Evolutionary conservation across 1,284 basidiomycete species (phyloP).

Genomic region (Anthracocystis walkeri): DNA sequence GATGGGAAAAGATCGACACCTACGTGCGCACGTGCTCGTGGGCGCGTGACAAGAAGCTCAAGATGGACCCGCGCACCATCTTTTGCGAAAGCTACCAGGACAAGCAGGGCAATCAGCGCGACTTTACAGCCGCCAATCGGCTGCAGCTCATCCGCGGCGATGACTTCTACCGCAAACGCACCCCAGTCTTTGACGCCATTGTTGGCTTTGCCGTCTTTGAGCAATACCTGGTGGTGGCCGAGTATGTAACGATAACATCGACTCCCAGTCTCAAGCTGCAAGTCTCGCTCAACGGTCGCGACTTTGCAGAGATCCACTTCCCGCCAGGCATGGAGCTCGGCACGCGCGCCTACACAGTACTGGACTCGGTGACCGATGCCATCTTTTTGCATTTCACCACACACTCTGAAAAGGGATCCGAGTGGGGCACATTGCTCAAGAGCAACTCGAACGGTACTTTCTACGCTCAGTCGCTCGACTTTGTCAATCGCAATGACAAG

Average conservation of each 20-base stretch:
- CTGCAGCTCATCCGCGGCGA: conserved; percentile 83
- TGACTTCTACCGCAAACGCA: conserved; percentile 80
- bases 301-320: conserved; percentile 87
- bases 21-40: conserved; percentile 94
- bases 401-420: conserved; percentile 78
- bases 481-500: conserved; percentile 86
- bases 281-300: conserved; percentile 88
- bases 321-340: conserved; percentile 88
- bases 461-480: conserved; percentile 84
- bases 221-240: conserved; percentile 92
- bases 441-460: conserved; percentile 98
- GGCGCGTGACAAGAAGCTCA: conserved; percentile 80
- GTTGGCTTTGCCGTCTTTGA: conserved; percentile 97
- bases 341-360: conserved; percentile 89
- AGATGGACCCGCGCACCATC: conserved; percentile 86
- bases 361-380: conserved; percentile 91
- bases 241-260: conserved; percentile 74
- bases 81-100: conserved; percentile 88
- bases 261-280: conserved; percentile 76
- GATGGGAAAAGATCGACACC: conserved; percentile 82
- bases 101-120: conserved; percentile 83
- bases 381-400: conserved; percentile 97
- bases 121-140: conserved; percentile 74
- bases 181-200: conserved; percentile 81
- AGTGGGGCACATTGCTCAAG: conserved; percentile 92